Evolutionary conservation across 176 grass and related monocot species (phyloP).

Genomic region (Calamus simplicifolius): DNA sequence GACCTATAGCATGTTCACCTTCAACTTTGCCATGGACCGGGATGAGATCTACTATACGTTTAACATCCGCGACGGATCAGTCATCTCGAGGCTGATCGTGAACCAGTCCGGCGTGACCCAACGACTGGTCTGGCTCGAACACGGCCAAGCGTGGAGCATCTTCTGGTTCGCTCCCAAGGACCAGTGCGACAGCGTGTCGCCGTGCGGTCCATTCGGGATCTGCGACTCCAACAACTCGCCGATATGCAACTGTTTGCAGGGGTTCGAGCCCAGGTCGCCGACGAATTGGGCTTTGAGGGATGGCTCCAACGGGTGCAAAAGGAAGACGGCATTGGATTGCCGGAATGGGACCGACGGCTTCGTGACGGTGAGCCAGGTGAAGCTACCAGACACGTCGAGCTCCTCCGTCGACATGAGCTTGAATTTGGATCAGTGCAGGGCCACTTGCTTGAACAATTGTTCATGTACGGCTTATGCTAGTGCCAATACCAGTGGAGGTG

Average conservation of each 20-base stretch:
- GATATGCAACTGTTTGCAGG: conserved; percentile 39
- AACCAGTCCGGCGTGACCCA: conserved; percentile 26
- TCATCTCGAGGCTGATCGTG: conserved; percentile 39
- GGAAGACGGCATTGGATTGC: conserved; percentile 33
- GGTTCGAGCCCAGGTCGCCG: conserved; percentile 29
- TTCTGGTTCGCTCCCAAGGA: conserved; percentile 58
- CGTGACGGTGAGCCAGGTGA: conserved; percentile 29
- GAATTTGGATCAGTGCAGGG: conserved; percentile 31
- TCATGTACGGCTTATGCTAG: conserved; percentile 52
- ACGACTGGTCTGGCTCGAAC: conserved; percentile 43
- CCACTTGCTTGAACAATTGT: conserved; percentile 38
- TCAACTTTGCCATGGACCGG: conserved; percentile 38
- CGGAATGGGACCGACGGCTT: conserved; percentile 34
- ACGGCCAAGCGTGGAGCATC: conserved; percentile 23
- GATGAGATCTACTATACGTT: conserved; percentile 46
- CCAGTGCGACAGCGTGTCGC: conserved; percentile 44
- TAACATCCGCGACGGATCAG: conserved; percentile 24
- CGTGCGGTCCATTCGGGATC: conserved; percentile 39
- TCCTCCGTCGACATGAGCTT: conserved; percentile 20
- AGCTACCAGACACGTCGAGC: conserved; percentile 51
- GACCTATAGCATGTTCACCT: conserved; percentile 29
- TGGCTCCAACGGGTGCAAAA: conserved; percentile 34
- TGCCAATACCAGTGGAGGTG: conserved; percentile 33
- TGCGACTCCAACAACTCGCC: conserved; percentile 34
- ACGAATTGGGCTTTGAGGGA: conserved; percentile 32